phyloP scores from a whole-genome alignment of 768 basidiomycete species.

The Cantharellus anzutake region DNA sequence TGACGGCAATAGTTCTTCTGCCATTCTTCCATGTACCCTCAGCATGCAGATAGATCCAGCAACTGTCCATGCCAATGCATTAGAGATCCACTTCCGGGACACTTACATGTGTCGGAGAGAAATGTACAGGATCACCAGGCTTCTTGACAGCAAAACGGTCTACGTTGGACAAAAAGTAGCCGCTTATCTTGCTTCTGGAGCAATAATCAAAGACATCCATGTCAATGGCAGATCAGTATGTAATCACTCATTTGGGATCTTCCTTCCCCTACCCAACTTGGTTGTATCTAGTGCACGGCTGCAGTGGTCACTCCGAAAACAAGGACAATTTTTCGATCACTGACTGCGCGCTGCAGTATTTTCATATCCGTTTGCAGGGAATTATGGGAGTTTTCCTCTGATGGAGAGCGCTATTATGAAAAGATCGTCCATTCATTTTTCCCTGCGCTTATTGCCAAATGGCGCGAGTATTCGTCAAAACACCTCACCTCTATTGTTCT shows the following conservation, averaged over 20 bases:
- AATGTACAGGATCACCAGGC: constrained; percentile 86
- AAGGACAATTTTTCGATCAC: constrained; percentile 72
- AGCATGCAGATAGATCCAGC: neutral
- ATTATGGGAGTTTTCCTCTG: constrained; percentile 91
- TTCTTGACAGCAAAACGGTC: constrained; percentile 62
- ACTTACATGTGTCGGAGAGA: constrained; percentile 92
- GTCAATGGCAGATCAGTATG: constrained; percentile 46
- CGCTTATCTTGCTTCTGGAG: constrained; percentile 66
- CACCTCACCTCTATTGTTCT: constrained; percentile 90
- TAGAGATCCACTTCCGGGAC: constrained; percentile 86
- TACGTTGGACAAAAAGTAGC: constrained; percentile 70
- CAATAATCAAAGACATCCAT: constrained; percentile 66
- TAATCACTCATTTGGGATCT: neutral
- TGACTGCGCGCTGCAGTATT: constrained; percentile 80
- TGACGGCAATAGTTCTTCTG: neutral
- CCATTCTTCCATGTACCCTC: neutral
- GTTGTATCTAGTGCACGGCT: constrained; percentile 24
- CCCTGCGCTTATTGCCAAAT: constrained; percentile 69
- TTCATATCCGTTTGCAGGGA: constrained; percentile 95
- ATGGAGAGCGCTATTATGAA: constrained; percentile 89
- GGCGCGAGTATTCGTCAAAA: constrained; percentile 70
- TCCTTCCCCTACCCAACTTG: neutral
- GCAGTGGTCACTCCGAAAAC: constrained; percentile 68
- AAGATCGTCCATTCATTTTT: constrained; percentile 97
- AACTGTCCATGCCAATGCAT: constrained; percentile 9